A percentile compares a stretch with the other conserved stretches of the same genome.
Evolutionary conservation across 2,329 filamentous ascomycete genomes (phyloP).

Genomic region (Penicillium brevicompactum): DNA sequence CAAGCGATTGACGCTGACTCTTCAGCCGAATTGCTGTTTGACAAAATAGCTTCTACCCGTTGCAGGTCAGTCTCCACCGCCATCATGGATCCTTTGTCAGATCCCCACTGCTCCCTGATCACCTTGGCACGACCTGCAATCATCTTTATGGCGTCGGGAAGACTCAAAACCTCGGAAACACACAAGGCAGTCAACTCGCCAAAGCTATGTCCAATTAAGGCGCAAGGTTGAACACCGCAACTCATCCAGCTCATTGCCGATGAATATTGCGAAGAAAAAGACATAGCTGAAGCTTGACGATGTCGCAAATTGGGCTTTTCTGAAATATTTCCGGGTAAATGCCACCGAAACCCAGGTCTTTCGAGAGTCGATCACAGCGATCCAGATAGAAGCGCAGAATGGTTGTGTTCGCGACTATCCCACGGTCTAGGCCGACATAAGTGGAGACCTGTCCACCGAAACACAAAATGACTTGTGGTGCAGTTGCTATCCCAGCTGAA

Average conservation of each 20-base stretch:
- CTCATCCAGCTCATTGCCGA: conserved; percentile 43
- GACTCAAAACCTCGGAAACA: conserved; percentile 32
- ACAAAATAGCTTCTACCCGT: conserved; percentile 14
- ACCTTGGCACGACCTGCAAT: conserved; percentile 34
- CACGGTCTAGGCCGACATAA: conserved; percentile 28
- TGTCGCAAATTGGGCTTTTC: conserved; percentile 21
- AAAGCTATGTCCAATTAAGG: conserved; percentile 44
- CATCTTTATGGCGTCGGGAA: conserved; percentile 32
- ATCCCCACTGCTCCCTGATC: conserved; percentile 35
- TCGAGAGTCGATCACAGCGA: conserved; percentile 31
- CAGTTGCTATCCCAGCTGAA: not conserved
- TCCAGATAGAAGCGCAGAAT: conserved; percentile 38
- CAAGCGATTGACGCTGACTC: conserved; percentile 48
- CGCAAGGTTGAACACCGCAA: conserved; percentile 35
- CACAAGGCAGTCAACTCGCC: conserved; percentile 42
- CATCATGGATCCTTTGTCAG: conserved; percentile 38
- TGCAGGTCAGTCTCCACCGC: conserved; percentile 34
- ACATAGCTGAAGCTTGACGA: conserved; percentile 36
- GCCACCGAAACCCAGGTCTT: conserved; percentile 29
- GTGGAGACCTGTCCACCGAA: conserved; percentile 44
- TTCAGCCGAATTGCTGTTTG: conserved; percentile 18
- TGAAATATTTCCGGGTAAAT: conserved; percentile 37
- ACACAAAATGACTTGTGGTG: conserved; percentile 34
- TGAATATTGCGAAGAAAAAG: conserved; percentile 43
- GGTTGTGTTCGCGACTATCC: conserved; percentile 28